Evolutionary conservation across 1,284 basidiomycete species (phyloP).

Genomic region (Boletus sp.): DNA sequence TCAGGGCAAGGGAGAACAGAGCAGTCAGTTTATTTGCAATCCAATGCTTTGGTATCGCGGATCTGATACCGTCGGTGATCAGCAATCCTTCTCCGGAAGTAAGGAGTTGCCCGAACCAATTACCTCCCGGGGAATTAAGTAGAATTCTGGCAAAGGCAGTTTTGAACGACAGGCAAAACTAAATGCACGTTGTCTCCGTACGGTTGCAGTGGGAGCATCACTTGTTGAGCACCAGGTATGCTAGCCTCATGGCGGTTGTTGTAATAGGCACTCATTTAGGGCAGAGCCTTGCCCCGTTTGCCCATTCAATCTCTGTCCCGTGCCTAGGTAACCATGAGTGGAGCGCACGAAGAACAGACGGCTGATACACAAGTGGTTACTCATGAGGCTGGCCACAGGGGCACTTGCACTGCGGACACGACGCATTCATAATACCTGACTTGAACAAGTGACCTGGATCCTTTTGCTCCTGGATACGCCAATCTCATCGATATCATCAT

Average conservation of each 20-base stretch:
- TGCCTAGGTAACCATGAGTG: neutral
- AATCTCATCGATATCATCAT: neutral
- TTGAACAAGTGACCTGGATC: neutral
- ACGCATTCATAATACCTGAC: neutral
- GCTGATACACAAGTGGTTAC: neutral
- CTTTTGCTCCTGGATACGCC: too few relatives aligned
- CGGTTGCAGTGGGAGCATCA: neutral
- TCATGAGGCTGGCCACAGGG: neutral
- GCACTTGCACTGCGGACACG: neutral
- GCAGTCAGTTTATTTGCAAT: neutral
- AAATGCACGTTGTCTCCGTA: too few relatives aligned
- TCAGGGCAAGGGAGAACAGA: neutral
- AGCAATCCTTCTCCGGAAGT: neutral
- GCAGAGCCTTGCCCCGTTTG: neutral
- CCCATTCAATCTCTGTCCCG: neutral
- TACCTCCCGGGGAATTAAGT: neutral
- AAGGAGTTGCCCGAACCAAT: neutral
- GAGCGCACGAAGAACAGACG: neutral
- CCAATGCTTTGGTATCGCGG: neutral
- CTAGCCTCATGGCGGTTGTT: neutral
- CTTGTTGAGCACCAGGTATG: slow-evolving; percentile 5
- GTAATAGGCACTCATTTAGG: slow-evolving; percentile 2
- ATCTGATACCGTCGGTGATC: slow-evolving; percentile 4
- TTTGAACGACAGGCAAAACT: neutral
- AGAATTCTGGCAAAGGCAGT: neutral